Base-by-base conservation (phyloP, 148 eudicot species). In the Polygonum aviculare region DNA sequence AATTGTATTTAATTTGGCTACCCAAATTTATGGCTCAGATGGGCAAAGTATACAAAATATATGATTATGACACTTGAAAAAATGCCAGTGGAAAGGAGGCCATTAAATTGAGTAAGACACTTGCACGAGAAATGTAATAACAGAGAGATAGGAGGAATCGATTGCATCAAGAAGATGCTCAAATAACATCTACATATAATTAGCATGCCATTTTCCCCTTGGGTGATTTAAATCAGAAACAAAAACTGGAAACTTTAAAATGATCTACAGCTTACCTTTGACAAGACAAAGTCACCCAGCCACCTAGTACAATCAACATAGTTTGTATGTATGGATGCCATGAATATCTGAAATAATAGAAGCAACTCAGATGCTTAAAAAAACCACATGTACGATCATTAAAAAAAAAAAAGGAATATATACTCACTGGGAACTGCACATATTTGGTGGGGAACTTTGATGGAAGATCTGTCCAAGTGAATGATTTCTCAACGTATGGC, bases 381-480 rank as follows among this genome's bases (percentile, higher is more conserved):
- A 35, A 67, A 35, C 7, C 45, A 35, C 3, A 67, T 14, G 15
- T 36, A 36, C 40, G 35, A 1, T 15, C n/a, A 35, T 67, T 0
- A 67, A 5, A 44, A 7, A 19, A 67, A 67, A 67, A 38, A 65
- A 65, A 16, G 18, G 72, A 3, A 5, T 36, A 36, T 67, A 15
- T 18, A 84, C 94, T 88, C 76, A 95, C 99, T 8, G 99, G 98
- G 82, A 95, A 95, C 77, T 95, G 99, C 71, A 95, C 98, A 79
- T 91, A 93, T 91, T 93, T 95, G 49, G 99, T 95, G 33, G 99
- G 99, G 76, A 95, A 95, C 77, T 93, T 93, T 62, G 99, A 95
- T 63, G 99, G 97, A 74, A 89, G 93, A 81, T 91, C 99, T 7
- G 93, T 91, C 99, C 99, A 95, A 49, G 94, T 89, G 81, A 93